Evolutionary conservation across 208 protist species (phyloP), one percentile per base, ranked within the genome.

Genomic region (Angomonas deanei): DNA sequence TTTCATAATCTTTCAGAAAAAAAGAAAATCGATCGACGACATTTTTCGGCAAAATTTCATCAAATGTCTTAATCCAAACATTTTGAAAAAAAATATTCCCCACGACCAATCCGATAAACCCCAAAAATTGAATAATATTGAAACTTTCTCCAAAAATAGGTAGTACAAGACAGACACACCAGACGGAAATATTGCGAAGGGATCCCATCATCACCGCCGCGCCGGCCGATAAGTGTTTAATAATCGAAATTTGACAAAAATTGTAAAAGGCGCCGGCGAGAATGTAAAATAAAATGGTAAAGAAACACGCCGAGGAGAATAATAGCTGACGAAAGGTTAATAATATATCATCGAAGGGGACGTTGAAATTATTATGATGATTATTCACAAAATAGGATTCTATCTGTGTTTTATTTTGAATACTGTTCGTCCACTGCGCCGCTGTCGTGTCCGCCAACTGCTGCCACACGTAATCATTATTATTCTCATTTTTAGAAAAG

Each of bases 61-160:
- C 74, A 46, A 76, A 88, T 34, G 30, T 32, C 5, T 53, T 59
- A 36, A 83, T 68, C 70, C 70, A 80, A 31, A 89, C 61, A 13
- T 59, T 57, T 57, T 90, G 82, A 50, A 86, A 93, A 2, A 90
- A 56, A 26, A 90, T 68, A 60, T 88, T 93, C 31, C 82, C 83
- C 33, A 74, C 54, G 1, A 89, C 63, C 2, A 91, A 68, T 54
- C 68, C 60, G 19, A 75, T 23, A 60, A 93, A 93, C 11, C 86
- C 84, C 1, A 82, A 34, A 27, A 88, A 71, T 70, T 91, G 84
- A 54, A 91, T 34, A 15, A 72, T 1, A 67, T 76, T 82, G 70
- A 93, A 88, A 24, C 61, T 60, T 56, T 93, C 83, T 10, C 78
- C 72, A 67, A 90, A 93, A 39, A 86, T 39, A 27, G 82, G 80